Base-by-base conservation (phyloP, 2,329 filamentous ascomycete species). In the Emmonsiellopsis sp. region DNA sequence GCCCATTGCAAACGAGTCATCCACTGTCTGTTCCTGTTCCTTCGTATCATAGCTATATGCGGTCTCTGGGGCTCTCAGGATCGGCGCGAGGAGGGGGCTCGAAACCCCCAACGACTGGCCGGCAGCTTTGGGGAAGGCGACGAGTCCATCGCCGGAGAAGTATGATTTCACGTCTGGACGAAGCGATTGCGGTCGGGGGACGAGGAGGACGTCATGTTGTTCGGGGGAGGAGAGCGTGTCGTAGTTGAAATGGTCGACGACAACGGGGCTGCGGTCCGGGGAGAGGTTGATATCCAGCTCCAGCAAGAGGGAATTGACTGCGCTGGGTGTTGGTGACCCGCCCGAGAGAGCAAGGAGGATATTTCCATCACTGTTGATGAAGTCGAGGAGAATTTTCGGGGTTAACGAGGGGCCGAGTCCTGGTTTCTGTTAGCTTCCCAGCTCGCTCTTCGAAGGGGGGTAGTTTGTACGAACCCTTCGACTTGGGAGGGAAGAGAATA, bases 171-270 rank as follows among this genome's bases (percentile, higher is more conserved):
- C 75, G 61, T 84, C 88, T 27, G 81, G 65, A 61, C 86, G 85
- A 56, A 86, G 69, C 49, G 80, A 73, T 55, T 75, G 73, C 3
- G 90, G 87, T 37, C 82, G 77, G 43, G 87, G 81, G 50, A 96
- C 74, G 33, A 96, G 78, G 44, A 98, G 77, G 33, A 95, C 87
- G 71, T 97, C 89, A 72, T 98, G 93, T 65, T 84, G 81, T 59
- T 96, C 90, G 49, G 83, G 66, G 4, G 92, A 86, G 42, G 86
- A 88, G 34, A 80, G 62, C 53, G 80, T 77, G 65, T 97, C 92
- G 73, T 93, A 93, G 75, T 88, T 87, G 82, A 97, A 96, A 77
- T 98, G 93, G 72, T 97, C 93, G 57, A 97, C 85, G 5, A 95
- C 86, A 54, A 92, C 77, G 54, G 88, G 84, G 53, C 86, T 88